Conservation (phyloP, 441 rosid species). For the Adansonia rubrostipa region DNA sequence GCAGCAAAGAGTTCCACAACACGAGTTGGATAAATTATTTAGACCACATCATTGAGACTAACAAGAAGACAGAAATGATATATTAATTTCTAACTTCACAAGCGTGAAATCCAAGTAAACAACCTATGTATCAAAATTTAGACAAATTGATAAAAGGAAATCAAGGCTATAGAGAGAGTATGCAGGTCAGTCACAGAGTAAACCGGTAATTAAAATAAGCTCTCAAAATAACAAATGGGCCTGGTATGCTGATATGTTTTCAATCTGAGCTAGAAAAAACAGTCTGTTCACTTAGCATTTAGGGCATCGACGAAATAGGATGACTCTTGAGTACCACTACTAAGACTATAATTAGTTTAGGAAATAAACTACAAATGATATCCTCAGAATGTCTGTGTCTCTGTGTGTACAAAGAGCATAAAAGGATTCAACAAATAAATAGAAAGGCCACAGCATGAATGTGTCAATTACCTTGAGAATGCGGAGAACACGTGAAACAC, state of each 20-base stretch:
- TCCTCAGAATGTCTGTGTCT: background rate
- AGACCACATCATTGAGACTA: background rate
- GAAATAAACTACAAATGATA: background rate
- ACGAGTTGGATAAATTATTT: background rate
- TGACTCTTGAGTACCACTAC: conserved; percentile 2
- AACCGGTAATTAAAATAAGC: background rate
- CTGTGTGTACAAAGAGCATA: background rate
- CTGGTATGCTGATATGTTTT: background rate
- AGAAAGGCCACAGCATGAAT: conserved; percentile 22
- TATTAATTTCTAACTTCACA: background rate
- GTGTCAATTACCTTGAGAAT: conserved; percentile 76
- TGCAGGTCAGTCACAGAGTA: background rate
- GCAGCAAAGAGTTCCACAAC: background rate
- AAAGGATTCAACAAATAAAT: conserved; percentile 17
- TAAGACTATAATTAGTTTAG: background rate
- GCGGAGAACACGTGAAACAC: conserved; percentile 84
- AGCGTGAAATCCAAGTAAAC: conserved; percentile 2
- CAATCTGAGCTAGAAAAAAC: conserved; percentile 2
- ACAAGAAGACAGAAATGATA: too few species aligned
- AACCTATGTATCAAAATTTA: background rate
- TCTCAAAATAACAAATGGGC: background rate
- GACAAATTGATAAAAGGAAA: background rate
- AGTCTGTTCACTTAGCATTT: background rate
- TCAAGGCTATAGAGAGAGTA: background rate
- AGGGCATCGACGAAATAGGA: background rate